A percentile compares a stretch with the other conserved stretches of the same genome.
Conservation (phyloP, 169 alveolate genomes). For the Plasmodium vivax region DNA sequence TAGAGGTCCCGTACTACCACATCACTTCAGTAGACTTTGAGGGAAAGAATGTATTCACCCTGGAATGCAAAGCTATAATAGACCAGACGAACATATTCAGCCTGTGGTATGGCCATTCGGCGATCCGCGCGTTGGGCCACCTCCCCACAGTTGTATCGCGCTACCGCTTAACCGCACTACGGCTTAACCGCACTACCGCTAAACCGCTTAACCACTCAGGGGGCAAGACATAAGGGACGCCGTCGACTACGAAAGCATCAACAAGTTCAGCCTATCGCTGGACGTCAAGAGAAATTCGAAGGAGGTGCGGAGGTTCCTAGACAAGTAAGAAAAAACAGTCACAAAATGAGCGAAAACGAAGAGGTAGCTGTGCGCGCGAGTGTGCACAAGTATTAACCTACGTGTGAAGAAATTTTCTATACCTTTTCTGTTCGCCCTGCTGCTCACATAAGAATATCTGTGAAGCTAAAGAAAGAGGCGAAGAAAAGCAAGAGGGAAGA, state of each 20-base stretch:
- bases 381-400: not conserved
- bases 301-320: constrained; percentile 17
- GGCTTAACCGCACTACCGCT: not conserved
- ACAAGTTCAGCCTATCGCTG: constrained; percentile 35
- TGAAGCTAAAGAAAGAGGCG: constrained; percentile 7
- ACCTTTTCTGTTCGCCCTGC: not conserved
- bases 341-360: not conserved
- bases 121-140: not conserved
- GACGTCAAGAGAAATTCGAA: constrained; percentile 36
- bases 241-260: constrained; percentile 56
- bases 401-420: not conserved
- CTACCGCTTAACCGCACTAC: not conserved
- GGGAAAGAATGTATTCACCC: not conserved
- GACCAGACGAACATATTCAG: constrained; percentile 68
- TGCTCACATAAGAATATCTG: constrained; percentile 1
- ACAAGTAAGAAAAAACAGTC: constrained; percentile 23
- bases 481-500: not conserved
- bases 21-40: constrained; percentile 20
- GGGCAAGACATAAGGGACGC: constrained; percentile 46
- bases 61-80: constrained; percentile 63
- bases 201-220: constrained; percentile 1
- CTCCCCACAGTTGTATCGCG: not conserved
- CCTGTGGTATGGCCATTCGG: constrained; percentile 33
- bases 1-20: constrained; percentile 71
- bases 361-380: not conserved